Evolutionary conservation across 495 filamentous ascomycete species (phyloP).

Genomic region (Talaromyces borbonicus): DNA sequence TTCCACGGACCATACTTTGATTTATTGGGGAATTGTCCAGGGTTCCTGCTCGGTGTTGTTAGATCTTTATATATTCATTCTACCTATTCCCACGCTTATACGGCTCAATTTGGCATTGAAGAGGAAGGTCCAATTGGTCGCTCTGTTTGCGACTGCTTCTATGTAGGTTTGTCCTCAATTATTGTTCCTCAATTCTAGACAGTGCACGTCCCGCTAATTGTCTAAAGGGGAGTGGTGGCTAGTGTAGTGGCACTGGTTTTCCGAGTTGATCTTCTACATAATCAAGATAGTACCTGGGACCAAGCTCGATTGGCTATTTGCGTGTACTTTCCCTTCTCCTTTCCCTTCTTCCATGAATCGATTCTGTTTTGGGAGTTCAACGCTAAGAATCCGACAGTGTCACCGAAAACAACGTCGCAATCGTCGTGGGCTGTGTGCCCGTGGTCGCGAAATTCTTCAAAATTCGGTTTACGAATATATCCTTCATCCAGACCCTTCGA

Average conservation of each 20-base stretch:
- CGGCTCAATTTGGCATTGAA: neutral
- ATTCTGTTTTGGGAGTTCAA: too few species aligned
- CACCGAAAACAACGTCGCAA: neutral
- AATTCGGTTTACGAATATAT: neutral
- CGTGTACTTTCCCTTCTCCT: neutral
- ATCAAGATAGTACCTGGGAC: neutral
- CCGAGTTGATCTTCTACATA: neutral
- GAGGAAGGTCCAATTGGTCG: neutral
- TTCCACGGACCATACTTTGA: neutral
- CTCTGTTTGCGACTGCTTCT: neutral
- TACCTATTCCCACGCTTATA: neutral
- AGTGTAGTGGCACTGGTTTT: neutral
- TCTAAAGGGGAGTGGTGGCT: neutral
- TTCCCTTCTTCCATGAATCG: too few species aligned
- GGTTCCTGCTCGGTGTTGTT: neutral
- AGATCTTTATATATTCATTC: neutral
- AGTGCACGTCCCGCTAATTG: neutral
- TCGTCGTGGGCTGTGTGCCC: neutral
- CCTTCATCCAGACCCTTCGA: neutral
- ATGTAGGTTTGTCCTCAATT: neutral
- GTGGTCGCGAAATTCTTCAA: neutral
- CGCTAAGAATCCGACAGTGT: too few species aligned
- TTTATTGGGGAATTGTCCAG: neutral
- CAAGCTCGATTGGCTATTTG: neutral
- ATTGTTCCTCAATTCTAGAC: neutral